These are phyloP conservation scores for Stephania cephalantha DNA, from an alignment of 164 flowering plant genomes.

Conservation along the genomic window DNA sequence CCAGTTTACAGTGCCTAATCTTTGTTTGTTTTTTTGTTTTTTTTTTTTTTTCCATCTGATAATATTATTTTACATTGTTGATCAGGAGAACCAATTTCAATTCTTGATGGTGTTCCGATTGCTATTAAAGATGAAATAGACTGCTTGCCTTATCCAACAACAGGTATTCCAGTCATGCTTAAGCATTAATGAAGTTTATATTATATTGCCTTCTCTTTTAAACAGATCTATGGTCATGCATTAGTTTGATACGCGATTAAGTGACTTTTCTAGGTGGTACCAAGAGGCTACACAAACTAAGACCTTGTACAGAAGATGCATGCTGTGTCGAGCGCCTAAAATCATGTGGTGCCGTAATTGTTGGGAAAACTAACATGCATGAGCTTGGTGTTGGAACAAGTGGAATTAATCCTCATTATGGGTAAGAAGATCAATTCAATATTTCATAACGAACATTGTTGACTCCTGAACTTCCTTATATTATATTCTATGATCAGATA, in stretches of 20 bases:
- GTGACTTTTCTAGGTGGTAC: conserved; percentile 60
- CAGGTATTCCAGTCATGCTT: conserved; percentile 39
- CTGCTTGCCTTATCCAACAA: conserved; percentile 89
- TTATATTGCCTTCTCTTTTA: not conserved
- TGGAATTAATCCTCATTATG: conserved; percentile 96
- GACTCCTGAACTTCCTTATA: not conserved
- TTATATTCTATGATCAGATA: too few relatives aligned
- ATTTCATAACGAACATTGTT: not conserved
- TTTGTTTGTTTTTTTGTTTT: too few relatives aligned
- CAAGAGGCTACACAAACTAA: conserved; percentile 75
- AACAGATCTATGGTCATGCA: not conserved
- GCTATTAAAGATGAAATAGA: conserved; percentile 96
- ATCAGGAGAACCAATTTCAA: conserved; percentile 69
- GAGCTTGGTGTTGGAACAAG: conserved; percentile 93
- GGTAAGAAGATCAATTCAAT: conserved; percentile 33
- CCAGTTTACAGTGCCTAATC: too few relatives aligned
- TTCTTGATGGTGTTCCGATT: conserved; percentile 79
- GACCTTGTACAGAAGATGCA: conserved; percentile 69
- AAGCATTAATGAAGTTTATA: not conserved
- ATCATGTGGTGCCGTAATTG: conserved; percentile 75
- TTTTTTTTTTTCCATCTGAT: too few relatives aligned
- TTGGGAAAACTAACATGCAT: conserved; percentile 97
- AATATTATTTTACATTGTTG: not conserved
- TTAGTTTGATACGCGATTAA: conserved; percentile 1
- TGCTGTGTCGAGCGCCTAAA: conserved; percentile 63